phyloP scores from a whole-genome alignment of 495 filamentous ascomycete species.

The Hyaloscypha bicolor region DNA sequence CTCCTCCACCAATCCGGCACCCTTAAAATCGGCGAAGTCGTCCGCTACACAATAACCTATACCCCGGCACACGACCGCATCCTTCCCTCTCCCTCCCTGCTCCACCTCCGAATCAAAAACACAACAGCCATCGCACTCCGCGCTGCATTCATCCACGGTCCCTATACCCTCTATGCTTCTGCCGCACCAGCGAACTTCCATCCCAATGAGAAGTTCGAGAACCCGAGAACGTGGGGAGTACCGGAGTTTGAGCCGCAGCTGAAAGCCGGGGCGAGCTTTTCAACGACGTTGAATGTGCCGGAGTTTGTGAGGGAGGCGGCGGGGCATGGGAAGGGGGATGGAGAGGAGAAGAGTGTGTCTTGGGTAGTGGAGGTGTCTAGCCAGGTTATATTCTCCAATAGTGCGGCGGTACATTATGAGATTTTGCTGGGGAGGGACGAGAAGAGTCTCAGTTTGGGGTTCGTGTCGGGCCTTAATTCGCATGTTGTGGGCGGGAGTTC shows the following conservation, averaged over 20 bases:
- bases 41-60: conserved; percentile 91
- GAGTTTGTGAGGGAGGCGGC: conserved; percentile 62
- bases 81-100: conserved; percentile 73
- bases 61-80: conserved; percentile 86
- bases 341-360: conserved; percentile 57
- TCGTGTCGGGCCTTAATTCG: conserved; percentile 42
- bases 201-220: conserved; percentile 71
- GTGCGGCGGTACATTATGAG: conserved; percentile 89
- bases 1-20: conserved; percentile 85
- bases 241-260: conserved; percentile 95
- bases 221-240: conserved; percentile 60
- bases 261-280: conserved; percentile 88
- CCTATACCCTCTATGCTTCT: conserved; percentile 86
- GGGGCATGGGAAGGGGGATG: conserved; percentile 36
- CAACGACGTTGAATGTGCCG: conserved; percentile 74
- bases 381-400: conserved; percentile 88
- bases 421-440: conserved; percentile 83
- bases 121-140: conserved; percentile 87
- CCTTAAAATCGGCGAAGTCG: conserved; percentile 90
- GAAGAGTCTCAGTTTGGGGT: conserved; percentile 71
- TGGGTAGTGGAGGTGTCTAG: conserved; percentile 93
- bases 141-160: conserved; percentile 94
- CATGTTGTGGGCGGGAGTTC: conserved; percentile 38
- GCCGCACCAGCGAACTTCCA: conserved; percentile 80
- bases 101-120: conserved; percentile 88